Conservation (phyloP, 495 filamentous ascomycete genomes). For the Aspergillus nidulans region DNA sequence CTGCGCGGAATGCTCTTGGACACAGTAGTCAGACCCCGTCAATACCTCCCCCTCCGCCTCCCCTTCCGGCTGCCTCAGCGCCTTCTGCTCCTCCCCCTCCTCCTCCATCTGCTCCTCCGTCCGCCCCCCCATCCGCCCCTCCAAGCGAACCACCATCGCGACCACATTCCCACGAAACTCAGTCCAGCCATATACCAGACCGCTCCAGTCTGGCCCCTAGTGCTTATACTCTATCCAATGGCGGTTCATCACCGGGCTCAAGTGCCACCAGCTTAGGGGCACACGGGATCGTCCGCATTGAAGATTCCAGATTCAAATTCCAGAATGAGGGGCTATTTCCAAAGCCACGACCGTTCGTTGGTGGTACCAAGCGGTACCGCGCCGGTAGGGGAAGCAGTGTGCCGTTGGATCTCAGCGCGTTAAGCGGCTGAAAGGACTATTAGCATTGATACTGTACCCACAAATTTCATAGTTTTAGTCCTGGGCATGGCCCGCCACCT, state of each 20-base stretch:
- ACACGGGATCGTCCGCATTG: conserved; percentile 53
- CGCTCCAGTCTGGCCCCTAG: conserved; percentile 67
- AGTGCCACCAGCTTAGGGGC: conserved; percentile 27
- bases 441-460: neutral
- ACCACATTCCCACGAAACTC: conserved; percentile 48
- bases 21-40: conserved; percentile 48
- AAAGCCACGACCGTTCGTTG: conserved; percentile 74
- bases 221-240: conserved; percentile 68
- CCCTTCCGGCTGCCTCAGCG: conserved; percentile 45
- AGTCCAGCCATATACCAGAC: conserved; percentile 35
- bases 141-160: conserved; percentile 42
- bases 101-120: conserved; percentile 34
- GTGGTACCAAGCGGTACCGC: conserved; percentile 70
- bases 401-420: conserved; percentile 70
- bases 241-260: conserved; percentile 34
- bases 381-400: conserved; percentile 92
- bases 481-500: neutral
- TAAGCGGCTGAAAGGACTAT: conserved; percentile 24
- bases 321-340: conserved; percentile 76
- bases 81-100: conserved; percentile 38
- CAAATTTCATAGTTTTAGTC: neutral
- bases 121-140: conserved; percentile 45
- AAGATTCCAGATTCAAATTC: conserved; percentile 85
- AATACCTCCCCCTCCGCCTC: conserved; percentile 48
- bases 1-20: conserved; percentile 43